Evolutionary conservation across 805 yeast species (phyloP).

Genomic region (Soucietia sequanensis): DNA sequence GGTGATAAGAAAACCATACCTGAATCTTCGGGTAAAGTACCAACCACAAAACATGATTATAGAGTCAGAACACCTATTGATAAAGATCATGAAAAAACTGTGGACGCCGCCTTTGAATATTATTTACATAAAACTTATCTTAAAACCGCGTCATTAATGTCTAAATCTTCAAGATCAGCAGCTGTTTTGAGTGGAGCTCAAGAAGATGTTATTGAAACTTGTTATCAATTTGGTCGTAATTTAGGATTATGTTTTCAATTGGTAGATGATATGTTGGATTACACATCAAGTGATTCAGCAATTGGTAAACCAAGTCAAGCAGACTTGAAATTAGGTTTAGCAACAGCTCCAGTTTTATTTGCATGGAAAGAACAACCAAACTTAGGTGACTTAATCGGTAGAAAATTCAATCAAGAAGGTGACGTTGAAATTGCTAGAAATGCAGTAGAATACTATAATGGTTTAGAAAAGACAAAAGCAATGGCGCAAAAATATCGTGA

Average conservation of each 20-base stretch:
- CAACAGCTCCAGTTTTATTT: constrained; percentile 92
- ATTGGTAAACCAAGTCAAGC: constrained; percentile 97
- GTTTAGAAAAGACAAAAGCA: constrained; percentile 70
- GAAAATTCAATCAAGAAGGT: constrained; percentile 78
- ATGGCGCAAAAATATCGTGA: constrained; percentile 79
- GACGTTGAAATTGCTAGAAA: constrained; percentile 81
- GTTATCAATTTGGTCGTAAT: constrained; percentile 90
- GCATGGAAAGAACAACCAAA: constrained; percentile 92
- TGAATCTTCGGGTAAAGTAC: constrained; percentile 59
- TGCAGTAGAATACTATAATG: constrained; percentile 68
- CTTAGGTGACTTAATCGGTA: constrained; percentile 76
- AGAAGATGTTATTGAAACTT: constrained; percentile 71
- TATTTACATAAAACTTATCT: constrained; percentile 93
- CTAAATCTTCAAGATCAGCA: constrained; percentile 89
- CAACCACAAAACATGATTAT: constrained; percentile 59
- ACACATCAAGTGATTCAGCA: constrained; percentile 79
- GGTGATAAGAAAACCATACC: constrained; percentile 50
- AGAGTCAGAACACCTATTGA: constrained; percentile 36
- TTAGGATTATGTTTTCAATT: constrained; percentile 94
- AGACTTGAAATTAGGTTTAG: constrained; percentile 88
- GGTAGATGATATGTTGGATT: constrained; percentile 94
- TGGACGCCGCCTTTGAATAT: constrained; percentile 91
- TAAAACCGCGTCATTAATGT: constrained; percentile 91
- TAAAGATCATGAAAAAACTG: constrained; percentile 59
- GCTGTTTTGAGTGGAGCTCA: constrained; percentile 89